phyloP scores from a whole-genome alignment of 495 filamentous ascomycete genomes.

The Talaromyces adpressus region DNA sequence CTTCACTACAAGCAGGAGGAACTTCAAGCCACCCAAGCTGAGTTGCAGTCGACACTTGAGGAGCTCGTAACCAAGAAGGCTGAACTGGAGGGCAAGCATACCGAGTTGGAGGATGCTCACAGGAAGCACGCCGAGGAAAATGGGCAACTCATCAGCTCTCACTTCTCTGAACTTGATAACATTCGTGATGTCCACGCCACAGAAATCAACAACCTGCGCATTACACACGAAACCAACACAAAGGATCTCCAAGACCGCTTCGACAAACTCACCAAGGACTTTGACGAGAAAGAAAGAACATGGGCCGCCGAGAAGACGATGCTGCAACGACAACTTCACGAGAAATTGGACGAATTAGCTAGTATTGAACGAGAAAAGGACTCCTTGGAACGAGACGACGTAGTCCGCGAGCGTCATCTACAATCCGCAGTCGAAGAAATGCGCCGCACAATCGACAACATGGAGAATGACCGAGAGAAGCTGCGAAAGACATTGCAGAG shows the following conservation, averaged over 20 bases:
- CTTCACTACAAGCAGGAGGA: slow-evolving; percentile 4
- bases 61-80: slow-evolving; percentile 1
- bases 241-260: not conserved
- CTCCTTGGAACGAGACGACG: slow-evolving; percentile 35
- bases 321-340: slow-evolving; percentile 29
- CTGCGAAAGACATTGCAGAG: slow-evolving; percentile 51
- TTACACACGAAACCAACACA: not conserved
- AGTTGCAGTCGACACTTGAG: slow-evolving; percentile 8
- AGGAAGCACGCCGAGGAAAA: slow-evolving; percentile 25
- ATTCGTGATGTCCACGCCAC: not conserved
- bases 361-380: slow-evolving; percentile 43
- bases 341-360: slow-evolving; percentile 29
- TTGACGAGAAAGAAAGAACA: slow-evolving; percentile 30
- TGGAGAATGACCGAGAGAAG: slow-evolving; percentile 49
- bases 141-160: slow-evolving; percentile 14
- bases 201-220: not conserved
- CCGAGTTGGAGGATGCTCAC: slow-evolving; percentile 8
- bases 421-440: slow-evolving; percentile 42
- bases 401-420: slow-evolving; percentile 44
- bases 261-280: slow-evolving; percentile 19
- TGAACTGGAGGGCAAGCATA: not conserved
- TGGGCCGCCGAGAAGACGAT: slow-evolving; percentile 28
- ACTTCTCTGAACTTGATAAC: slow-evolving; percentile 4
- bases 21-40: slow-evolving; percentile 2
- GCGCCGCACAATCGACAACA: slow-evolving; percentile 41